Evolutionary conservation across 306 rosid species (phyloP).

Genomic region (Prunus mira): DNA sequence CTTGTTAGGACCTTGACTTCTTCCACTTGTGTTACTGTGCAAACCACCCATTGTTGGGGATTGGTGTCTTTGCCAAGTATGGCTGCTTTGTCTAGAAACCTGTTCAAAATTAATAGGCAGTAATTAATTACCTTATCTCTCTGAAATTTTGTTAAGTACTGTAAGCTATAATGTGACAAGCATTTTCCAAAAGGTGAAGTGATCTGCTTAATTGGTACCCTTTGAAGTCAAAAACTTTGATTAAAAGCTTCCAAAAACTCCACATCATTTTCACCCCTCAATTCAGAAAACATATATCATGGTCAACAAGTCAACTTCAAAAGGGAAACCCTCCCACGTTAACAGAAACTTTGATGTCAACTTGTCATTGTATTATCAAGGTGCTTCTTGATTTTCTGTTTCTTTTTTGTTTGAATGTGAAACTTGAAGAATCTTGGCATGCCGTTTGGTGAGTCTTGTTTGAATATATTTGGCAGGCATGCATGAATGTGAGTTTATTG

Average conservation of each 20-base stretch:
- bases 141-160: not conserved
- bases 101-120: conserved; percentile 22
- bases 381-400: not conserved
- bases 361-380: not conserved
- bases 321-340: not conserved
- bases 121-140: not conserved
- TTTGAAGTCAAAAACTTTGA: not conserved
- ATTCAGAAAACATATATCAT: not conserved
- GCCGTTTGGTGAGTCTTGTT: conserved; percentile 12
- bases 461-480: conserved; percentile 6
- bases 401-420: not conserved
- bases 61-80: conserved; percentile 38
- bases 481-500: not conserved
- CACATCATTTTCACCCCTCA: not conserved
- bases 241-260: not conserved
- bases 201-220: not conserved
- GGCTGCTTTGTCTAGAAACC: conserved; percentile 75
- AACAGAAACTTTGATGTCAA: conserved; percentile 3
- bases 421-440: conserved; percentile 5
- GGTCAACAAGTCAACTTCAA: not conserved
- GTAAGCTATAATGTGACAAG: not conserved
- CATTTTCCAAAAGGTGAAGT: not conserved
- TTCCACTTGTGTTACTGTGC: conserved; percentile 85
- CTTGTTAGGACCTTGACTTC: conserved; percentile 79
- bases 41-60: conserved; percentile 53